Conservation (phyloP, 306 rosid species). For the Prunus davidiana region DNA sequence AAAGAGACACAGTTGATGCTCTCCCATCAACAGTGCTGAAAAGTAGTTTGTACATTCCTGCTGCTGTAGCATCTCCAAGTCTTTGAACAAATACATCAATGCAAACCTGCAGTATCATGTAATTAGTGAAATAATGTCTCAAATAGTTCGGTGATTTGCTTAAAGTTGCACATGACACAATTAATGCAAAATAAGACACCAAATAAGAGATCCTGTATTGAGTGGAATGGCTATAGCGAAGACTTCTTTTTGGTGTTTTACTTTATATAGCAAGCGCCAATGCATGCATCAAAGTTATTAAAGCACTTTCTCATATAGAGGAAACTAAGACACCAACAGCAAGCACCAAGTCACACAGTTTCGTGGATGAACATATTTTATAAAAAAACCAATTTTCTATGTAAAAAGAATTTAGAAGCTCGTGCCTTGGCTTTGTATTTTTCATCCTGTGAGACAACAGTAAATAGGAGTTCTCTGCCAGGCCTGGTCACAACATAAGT, state of each 20-base stretch:
- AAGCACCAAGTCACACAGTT: background rate
- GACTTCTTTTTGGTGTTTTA: background rate
- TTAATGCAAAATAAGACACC: background rate
- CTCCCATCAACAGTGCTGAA: conserved; percentile 54
- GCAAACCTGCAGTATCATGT: conserved; percentile 60
- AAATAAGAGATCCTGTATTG: background rate
- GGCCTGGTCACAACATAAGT: conserved; percentile 93
- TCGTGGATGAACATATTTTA: background rate
- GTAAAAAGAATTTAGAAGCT: conserved; percentile 18
- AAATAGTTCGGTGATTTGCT: background rate
- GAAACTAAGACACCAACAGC: background rate
- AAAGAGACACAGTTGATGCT: conserved; percentile 64
- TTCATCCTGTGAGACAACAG: conserved; percentile 95
- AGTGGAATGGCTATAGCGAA: background rate
- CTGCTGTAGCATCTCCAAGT: conserved; percentile 96
- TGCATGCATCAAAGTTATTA: background rate
- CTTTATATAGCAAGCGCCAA: background rate
- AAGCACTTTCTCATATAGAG: background rate
- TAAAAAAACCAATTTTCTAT: background rate
- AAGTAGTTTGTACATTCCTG: conserved; percentile 87
- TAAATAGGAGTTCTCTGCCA: conserved; percentile 87
- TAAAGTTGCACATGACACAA: background rate
- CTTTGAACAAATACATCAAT: conserved; percentile 92
- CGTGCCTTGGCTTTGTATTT: conserved; percentile 94
- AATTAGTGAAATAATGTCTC: background rate